Evolutionary conservation across 2,329 filamentous ascomycete genomes (phyloP).

Genomic region (Pyrenophora teres): DNA sequence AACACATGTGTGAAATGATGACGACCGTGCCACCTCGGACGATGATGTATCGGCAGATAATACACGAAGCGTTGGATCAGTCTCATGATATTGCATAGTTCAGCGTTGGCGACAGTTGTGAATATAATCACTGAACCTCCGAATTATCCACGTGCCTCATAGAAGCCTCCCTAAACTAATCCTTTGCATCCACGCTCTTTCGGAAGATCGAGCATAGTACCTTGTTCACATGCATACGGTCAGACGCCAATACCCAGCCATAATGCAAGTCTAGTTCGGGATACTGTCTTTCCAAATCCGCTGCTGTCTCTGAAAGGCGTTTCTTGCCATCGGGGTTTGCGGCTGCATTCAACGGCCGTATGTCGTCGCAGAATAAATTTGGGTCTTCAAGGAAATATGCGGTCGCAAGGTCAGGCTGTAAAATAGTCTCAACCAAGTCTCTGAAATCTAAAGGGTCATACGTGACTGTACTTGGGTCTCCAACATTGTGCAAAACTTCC

Average conservation of each 20-base stretch:
- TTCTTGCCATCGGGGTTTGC: background rate
- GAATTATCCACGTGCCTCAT: too few species aligned
- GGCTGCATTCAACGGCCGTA: too few species aligned
- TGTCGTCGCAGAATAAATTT: background rate
- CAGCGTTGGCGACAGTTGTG: too few species aligned
- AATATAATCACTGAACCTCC: too few species aligned
- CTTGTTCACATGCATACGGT: background rate
- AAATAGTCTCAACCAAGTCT: background rate
- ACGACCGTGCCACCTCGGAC: too few species aligned
- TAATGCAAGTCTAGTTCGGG: slow-evolving; percentile 9
- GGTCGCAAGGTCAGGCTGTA: background rate
- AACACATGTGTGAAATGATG: too few species aligned
- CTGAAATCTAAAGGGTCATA: background rate
- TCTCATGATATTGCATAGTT: too few species aligned
- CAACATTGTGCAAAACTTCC: too few species aligned
- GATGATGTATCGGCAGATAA: too few species aligned
- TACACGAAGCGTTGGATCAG: too few species aligned
- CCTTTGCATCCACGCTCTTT: background rate
- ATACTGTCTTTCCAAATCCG: background rate
- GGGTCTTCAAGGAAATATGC: background rate
- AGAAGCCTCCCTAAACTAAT: background rate
- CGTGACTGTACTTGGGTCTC: too few species aligned
- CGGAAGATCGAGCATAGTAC: background rate
- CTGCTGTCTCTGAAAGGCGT: background rate
- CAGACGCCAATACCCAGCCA: slow-evolving; percentile 12